phyloP scores from a whole-genome alignment of 2,329 filamentous ascomycete species.

The Colletotrichum graminicola region DNA sequence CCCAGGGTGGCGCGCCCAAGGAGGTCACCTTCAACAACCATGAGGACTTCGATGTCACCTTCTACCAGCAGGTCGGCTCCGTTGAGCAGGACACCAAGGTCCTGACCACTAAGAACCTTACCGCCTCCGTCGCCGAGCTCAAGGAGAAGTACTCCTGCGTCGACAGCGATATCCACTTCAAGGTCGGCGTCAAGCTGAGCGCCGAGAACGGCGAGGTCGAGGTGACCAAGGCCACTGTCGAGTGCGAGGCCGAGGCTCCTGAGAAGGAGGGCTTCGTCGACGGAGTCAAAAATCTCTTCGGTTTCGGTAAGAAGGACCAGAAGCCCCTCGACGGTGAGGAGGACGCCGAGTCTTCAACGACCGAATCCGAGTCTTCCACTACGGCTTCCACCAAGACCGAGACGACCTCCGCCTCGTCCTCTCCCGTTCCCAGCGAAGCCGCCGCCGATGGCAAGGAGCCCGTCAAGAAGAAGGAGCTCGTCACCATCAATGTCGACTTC shows the following conservation, averaged over 20 bases:
- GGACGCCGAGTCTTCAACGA: conserved; percentile 51
- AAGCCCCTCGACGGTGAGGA: conserved; percentile 75
- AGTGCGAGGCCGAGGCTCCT: conserved; percentile 82
- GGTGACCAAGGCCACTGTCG: conserved; percentile 79
- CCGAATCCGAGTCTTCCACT: conserved; percentile 59
- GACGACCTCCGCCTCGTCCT: conserved; percentile 43
- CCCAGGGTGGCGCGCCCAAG: conserved; percentile 81
- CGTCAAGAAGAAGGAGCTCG: conserved; percentile 71
- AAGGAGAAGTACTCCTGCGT: conserved; percentile 84
- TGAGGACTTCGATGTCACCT: conserved; percentile 82
- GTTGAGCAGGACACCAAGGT: conserved; percentile 72
- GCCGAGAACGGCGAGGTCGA: conserved; percentile 83
- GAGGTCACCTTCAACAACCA: conserved; percentile 86
- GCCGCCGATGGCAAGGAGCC: conserved; percentile 63
- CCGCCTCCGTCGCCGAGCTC: conserved; percentile 81
- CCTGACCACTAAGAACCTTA: conserved; percentile 86
- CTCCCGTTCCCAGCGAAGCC: conserved; percentile 62
- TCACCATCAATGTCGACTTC: conserved; percentile 66
- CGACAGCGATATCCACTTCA: conserved; percentile 82
- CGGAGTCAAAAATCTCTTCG: conserved; percentile 95
- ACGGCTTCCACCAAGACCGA: conserved; percentile 44
- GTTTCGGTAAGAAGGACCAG: conserved; percentile 90
- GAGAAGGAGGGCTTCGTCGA: conserved; percentile 88
- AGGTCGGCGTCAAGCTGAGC: conserved; percentile 80
- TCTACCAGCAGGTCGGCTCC: conserved; percentile 78